These are phyloP conservation scores for Cytospora chrysosperma DNA, from an alignment of 2,329 filamentous ascomycete genomes.

Conservation along the genomic window DNA sequence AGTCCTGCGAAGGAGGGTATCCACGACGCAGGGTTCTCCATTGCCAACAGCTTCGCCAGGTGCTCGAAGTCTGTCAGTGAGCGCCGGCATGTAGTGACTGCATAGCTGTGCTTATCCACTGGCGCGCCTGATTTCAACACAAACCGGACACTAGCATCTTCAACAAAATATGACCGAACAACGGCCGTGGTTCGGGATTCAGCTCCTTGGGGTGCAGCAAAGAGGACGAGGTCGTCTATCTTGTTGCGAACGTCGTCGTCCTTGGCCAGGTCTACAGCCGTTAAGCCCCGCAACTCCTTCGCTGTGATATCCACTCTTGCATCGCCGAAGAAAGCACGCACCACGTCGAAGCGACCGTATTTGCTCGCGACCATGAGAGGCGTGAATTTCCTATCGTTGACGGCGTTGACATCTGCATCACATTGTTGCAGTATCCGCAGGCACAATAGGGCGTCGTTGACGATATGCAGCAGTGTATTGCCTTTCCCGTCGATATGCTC, in stretches of 20 bases:
- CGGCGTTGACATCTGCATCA: constrained; percentile 94
- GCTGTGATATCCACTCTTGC: constrained; percentile 81
- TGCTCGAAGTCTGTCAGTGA: constrained; percentile 90
- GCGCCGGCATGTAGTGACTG: constrained; percentile 89
- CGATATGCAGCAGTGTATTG: constrained; percentile 93
- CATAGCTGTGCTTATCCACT: constrained; percentile 77
- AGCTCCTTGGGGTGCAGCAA: constrained; percentile 68
- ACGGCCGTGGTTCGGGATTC: constrained; percentile 88
- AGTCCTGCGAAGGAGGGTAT: constrained; percentile 76
- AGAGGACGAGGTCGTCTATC: constrained; percentile 88
- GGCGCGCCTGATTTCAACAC: constrained; percentile 93
- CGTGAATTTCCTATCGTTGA: constrained; percentile 93
- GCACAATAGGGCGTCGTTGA: constrained; percentile 80
- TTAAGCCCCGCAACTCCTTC: constrained; percentile 82
- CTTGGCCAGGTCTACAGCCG: constrained; percentile 93
- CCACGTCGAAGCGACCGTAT: constrained; percentile 92
- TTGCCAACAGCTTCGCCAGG: constrained; percentile 74
- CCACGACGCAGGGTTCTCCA: constrained; percentile 95
- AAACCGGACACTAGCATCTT: constrained; percentile 89
- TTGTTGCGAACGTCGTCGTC: constrained; percentile 96
- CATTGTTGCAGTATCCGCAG: constrained; percentile 74
- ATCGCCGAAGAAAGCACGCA: constrained; percentile 83
- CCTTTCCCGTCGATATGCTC: constrained; percentile 91
- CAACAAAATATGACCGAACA: constrained; percentile 93
- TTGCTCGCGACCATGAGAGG: constrained; percentile 98